Conservation (phyloP, 163 green algal genomes). For the Scenedesmus sp. region DNA sequence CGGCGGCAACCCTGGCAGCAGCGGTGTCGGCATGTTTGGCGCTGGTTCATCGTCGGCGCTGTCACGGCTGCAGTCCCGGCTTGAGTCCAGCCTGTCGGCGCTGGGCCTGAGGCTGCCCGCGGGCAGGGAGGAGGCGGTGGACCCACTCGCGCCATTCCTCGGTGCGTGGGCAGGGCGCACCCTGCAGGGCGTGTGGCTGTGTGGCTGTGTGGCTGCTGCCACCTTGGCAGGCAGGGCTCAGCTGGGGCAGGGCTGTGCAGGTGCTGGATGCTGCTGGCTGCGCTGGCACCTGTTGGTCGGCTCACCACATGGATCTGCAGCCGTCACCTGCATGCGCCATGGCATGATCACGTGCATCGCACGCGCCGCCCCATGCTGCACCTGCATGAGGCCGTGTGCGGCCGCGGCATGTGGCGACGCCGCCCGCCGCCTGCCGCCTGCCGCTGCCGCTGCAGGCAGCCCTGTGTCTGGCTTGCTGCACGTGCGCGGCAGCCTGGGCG, state of each 20-base stretch:
- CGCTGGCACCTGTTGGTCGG: no score
- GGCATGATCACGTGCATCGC: no score
- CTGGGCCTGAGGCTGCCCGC: conserved; percentile 58
- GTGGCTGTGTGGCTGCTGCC: background rate
- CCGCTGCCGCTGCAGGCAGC: conserved; percentile 19
- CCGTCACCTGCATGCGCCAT: no score
- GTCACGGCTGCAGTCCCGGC: conserved; percentile 48
- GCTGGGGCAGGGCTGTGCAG: background rate
- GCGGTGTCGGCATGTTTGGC: conserved; percentile 24
- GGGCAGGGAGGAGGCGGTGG: background rate
- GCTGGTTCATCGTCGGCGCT: conserved; percentile 25
- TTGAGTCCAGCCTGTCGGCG: conserved; percentile 58
- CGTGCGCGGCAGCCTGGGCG: conserved; percentile 70
- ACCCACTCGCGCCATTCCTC: conserved; percentile 51
- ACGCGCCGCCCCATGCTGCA: no score
- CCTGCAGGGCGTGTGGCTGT: background rate
- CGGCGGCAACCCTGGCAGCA: background rate
- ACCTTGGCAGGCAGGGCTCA: background rate
- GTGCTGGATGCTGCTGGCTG: background rate
- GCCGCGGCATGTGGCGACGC: background rate
- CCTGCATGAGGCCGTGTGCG: no score
- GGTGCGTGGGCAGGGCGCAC: conserved; percentile 23
- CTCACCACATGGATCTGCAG: no score
- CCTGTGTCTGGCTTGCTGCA: conserved; percentile 75
- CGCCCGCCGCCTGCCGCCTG: background rate